Conservation (phyloP, 345 rosid genomes). For the Carallia brachiata region DNA sequence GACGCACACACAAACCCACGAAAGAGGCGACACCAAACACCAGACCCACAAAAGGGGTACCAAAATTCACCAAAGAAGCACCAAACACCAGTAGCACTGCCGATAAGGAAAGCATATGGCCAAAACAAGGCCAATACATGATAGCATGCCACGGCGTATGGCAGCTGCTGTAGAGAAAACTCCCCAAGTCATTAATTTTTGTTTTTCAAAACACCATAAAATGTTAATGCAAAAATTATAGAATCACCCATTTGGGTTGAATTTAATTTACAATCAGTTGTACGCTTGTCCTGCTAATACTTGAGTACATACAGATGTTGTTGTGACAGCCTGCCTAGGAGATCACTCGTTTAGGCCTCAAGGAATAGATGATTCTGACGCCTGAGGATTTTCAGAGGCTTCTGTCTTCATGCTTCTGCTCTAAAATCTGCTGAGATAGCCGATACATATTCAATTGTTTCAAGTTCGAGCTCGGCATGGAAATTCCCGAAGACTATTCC, state of each 20-base stretch:
- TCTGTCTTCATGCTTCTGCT: constrained; percentile 45
- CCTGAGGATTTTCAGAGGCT: constrained; percentile 35
- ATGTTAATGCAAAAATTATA: background rate
- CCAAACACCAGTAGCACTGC: no score
- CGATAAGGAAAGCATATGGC: no score
- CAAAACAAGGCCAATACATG: no score
- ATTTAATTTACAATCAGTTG: background rate
- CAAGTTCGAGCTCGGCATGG: constrained; percentile 81
- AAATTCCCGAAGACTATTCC: constrained; percentile 61
- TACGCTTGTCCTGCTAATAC: background rate
- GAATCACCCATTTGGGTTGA: background rate
- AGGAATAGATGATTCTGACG: constrained; percentile 23
- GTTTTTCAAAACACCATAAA: no score
- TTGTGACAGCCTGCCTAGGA: constrained; percentile 29
- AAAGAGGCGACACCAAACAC: no score
- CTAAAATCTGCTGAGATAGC: constrained; percentile 58
- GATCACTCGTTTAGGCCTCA: constrained; percentile 49
- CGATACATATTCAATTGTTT: constrained; percentile 60
- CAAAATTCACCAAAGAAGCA: no score
- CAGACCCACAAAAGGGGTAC: no score
- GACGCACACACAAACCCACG: no score
- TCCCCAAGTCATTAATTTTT: no score
- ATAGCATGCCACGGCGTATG: no score
- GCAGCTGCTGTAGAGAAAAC: no score
- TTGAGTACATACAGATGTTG: constrained; percentile 26